A percentile compares a stretch with the other conserved stretches of the same genome.
Conservation (phyloP, 2,329 filamentous ascomycete genomes). For the Stenocarpella maydis region DNA sequence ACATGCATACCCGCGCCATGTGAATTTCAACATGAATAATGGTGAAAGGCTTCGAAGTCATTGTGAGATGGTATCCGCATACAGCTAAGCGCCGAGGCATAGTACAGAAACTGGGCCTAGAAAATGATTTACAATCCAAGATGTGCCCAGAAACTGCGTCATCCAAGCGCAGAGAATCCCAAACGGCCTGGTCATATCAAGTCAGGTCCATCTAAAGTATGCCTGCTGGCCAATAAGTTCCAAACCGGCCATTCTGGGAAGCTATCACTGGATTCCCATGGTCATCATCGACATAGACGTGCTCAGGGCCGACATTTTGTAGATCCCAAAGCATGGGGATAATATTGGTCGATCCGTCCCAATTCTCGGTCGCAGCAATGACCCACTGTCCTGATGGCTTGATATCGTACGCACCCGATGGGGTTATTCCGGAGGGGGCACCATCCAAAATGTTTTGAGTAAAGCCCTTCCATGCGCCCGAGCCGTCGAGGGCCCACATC, state of each 20-base stretch:
- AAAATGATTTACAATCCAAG: neutral
- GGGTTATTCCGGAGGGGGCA: constrained; percentile 32
- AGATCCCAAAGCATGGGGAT: constrained; percentile 39
- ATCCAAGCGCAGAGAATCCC: neutral
- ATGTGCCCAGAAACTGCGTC: neutral
- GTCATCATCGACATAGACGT: constrained; percentile 40
- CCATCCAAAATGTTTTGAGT: constrained; percentile 39
- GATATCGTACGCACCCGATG: constrained; percentile 34
- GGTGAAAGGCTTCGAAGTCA: neutral
- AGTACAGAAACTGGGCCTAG: neutral
- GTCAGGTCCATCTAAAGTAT: constrained; percentile 16
- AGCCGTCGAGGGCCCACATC: constrained; percentile 38
- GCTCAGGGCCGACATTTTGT: constrained; percentile 38
- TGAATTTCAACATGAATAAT: neutral
- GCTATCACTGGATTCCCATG: constrained; percentile 42
- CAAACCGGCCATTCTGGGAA: constrained; percentile 36
- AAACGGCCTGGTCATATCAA: neutral
- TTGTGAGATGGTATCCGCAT: neutral
- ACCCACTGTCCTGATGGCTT: constrained; percentile 39
- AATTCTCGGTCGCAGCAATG: constrained; percentile 39
- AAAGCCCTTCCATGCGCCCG: constrained; percentile 41
- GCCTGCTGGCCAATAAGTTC: constrained; percentile 32
- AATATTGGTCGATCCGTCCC: constrained; percentile 37
- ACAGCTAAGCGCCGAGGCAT: neutral
- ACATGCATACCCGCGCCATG: no score